phyloP scores from a whole-genome alignment of 2,329 filamentous ascomycete genomes.

The Didymella glomerata region DNA sequence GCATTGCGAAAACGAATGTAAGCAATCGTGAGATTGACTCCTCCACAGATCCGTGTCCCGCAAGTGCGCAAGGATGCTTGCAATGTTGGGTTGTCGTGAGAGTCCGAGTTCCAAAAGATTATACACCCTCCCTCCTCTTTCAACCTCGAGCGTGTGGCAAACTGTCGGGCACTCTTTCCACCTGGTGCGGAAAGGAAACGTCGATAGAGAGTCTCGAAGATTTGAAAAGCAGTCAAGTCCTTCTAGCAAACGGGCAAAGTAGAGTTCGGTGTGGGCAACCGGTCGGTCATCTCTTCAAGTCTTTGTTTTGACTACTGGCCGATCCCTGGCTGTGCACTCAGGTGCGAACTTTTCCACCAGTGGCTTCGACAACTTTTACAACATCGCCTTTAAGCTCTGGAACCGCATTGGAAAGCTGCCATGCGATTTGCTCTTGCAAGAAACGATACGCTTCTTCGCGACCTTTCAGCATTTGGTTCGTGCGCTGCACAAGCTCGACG shows the following conservation, averaged over 20 bases:
- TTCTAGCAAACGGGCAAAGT: not conserved
- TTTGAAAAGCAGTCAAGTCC: not conserved
- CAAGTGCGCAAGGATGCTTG: not conserved
- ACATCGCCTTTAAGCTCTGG: constrained; percentile 65
- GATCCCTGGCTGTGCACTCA: constrained; percentile 13
- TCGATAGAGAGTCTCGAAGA: not conserved
- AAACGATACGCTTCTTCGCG: constrained; percentile 66
- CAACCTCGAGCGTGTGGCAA: not conserved
- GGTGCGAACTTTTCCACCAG: constrained; percentile 49
- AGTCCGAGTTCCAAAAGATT: not conserved
- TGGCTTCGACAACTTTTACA: constrained; percentile 58
- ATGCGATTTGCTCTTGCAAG: constrained; percentile 66
- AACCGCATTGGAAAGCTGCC: constrained; percentile 66
- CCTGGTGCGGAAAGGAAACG: not conserved
- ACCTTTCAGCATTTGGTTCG: constrained; percentile 69
- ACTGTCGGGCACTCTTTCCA: not conserved
- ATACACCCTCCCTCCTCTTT: not conserved
- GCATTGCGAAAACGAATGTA: not conserved
- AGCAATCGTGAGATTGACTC: not conserved
- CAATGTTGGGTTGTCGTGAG: not conserved
- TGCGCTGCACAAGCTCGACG: constrained; percentile 68
- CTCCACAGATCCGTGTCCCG: not conserved
- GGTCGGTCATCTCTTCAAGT: no score
- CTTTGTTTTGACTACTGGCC: not conserved
- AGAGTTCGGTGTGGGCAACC: not conserved